Evolutionary conservation across 768 basidiomycete genomes (phyloP).

Genomic region (Lactarius evosmus): DNA sequence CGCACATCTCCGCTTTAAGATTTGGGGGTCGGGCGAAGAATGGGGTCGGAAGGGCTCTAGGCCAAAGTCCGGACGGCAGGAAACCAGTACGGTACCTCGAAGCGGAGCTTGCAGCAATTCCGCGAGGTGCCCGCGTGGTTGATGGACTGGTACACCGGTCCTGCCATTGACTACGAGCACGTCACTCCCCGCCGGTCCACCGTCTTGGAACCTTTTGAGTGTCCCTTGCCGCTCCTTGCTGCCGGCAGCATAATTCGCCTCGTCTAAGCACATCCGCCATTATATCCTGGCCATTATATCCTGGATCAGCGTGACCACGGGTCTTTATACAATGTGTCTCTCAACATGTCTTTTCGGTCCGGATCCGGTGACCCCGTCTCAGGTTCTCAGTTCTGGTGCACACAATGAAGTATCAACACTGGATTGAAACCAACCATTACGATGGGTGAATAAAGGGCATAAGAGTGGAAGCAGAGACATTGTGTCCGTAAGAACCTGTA

Average conservation of each 20-base stretch:
- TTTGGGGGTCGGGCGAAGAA: background rate
- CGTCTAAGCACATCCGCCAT: background rate
- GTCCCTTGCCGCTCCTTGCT: background rate
- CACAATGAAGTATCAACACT: constrained; percentile 17
- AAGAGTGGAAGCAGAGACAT: constrained; percentile 3
- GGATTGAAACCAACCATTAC: constrained; percentile 12
- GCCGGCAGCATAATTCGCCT: constrained; percentile 3
- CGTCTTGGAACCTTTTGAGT: constrained; percentile 22
- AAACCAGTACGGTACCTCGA: background rate
- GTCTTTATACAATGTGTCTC: background rate
- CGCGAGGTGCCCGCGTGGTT: constrained; percentile 24
- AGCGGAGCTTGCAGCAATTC: constrained; percentile 27
- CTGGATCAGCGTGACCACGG: constrained; percentile 5
- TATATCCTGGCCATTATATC: background rate
- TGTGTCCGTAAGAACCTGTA: constrained; percentile 8
- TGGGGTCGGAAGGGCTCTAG: background rate
- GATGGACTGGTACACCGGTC: constrained; percentile 19
- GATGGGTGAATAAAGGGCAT: constrained; percentile 1
- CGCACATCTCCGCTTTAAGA: background rate
- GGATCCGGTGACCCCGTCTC: background rate
- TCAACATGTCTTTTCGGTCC: background rate
- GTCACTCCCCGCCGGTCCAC: constrained; percentile 18
- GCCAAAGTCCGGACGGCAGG: background rate
- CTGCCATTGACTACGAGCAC: constrained; percentile 5
- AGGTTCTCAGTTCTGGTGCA: constrained; percentile 3